Base-by-base conservation (phyloP, 495 filamentous ascomycete genomes). In the Thermothielavioides terrestris region DNA sequence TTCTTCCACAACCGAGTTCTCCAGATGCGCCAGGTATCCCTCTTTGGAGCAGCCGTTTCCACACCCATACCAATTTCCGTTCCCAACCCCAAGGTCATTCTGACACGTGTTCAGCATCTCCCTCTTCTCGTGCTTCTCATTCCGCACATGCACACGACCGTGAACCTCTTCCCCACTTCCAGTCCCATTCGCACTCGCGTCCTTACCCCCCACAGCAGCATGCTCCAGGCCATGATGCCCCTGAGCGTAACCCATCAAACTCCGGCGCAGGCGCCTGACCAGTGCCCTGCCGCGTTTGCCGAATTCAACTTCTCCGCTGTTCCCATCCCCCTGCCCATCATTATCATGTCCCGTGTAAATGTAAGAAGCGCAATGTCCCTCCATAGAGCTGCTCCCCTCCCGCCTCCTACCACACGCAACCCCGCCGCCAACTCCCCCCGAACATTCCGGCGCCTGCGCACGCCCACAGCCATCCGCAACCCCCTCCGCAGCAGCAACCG, bases 241-340 rank as follows among this genome's bases (percentile, higher is more conserved):
- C 2, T 28, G 27, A 28, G n/a, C 30, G 21, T 7, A 30, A 4
- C 42, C 37, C 0, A 41, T 21, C 28, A 50, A 42, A 22, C 42
- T 49, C 36, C 42, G 40, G 46, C 42, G 42, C 47, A 55, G 21
- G 42, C 42, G 15, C n/a, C 41, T 50, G 27, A 55, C 46, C n/a
- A 50, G 21, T 20, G 42, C 39, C 30, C 30, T 36, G 12, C 31
- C 28, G 14, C 38, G 28, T 10, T 23, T 22, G 0, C 30, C 30
- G 37, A 42, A 50, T 31, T 43, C 31, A n/a, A n/a, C n/a, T n/a
- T n/a, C n/a, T n/a, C n/a, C n/a, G n/a, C n/a, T n/a, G 17, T 27
- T 20, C 6, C 6, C n/a, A 20, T 5, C 11, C 12, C 18, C 11
- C 2, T 35, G 31, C 21, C 17, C 6, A 20, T 43, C 21, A 40